Percentiles rank a stretch among this genome's conserved stretches.
Evolutionary conservation across 352 stramenopile species (phyloP).

Genomic region (Saprolegnia parasitica): DNA sequence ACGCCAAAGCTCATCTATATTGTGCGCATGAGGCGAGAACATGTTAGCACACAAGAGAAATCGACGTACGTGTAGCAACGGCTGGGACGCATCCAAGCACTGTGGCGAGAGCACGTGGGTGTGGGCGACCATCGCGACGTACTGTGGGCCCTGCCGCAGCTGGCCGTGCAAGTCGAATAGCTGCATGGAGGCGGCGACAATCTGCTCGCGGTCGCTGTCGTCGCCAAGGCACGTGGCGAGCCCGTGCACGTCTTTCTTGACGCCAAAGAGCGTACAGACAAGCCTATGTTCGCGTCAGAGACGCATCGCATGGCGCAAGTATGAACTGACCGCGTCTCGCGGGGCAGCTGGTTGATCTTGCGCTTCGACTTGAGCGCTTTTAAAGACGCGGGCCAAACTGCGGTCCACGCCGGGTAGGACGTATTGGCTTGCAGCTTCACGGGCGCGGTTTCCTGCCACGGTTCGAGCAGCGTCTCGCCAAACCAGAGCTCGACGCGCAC

Average conservation of each 20-base stretch:
- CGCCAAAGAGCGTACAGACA: constrained; percentile 62
- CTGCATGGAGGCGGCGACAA: background rate
- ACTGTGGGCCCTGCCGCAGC: background rate
- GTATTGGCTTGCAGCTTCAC: constrained; percentile 4
- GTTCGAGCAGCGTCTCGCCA: constrained; percentile 3
- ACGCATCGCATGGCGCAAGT: too few relatives aligned
- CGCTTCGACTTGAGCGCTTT: background rate
- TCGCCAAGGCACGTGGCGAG: constrained; percentile 35
- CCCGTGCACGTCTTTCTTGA: constrained; percentile 34
- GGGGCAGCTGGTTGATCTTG: background rate
- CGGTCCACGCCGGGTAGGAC: too few relatives aligned
- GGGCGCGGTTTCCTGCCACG: constrained; percentile 1
- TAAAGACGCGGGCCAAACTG: background rate
- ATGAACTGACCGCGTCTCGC: background rate
- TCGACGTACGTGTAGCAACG: background rate
- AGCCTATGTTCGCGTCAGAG: constrained; percentile 31
- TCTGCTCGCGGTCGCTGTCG: background rate
- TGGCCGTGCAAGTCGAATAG: background rate
- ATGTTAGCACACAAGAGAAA: too few relatives aligned
- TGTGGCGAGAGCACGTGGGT: background rate
- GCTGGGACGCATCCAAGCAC: background rate
- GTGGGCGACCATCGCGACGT: background rate
- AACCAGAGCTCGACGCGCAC: constrained; percentile 12
- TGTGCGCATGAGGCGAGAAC: too few relatives aligned
- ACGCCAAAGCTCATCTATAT: background rate